A percentile compares a stretch with the other conserved stretches of the same genome.
phyloP scores from a whole-genome alignment of 2,329 filamentous ascomycete species.

The Microcyclosporella mali region DNA sequence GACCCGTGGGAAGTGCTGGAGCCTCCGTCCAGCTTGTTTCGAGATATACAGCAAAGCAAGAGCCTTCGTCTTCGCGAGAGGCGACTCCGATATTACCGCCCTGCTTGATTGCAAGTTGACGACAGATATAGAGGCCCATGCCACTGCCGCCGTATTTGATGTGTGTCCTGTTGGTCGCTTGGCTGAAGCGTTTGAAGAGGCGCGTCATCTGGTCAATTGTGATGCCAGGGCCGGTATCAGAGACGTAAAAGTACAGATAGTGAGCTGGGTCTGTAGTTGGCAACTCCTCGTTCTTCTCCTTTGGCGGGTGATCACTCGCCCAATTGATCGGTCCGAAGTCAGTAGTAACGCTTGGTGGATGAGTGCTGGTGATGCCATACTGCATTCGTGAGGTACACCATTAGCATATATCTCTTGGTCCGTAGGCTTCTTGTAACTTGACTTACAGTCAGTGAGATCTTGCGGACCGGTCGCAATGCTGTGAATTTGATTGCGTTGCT shows the following conservation, averaged over 20 bases:
- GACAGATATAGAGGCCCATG: constrained; percentile 63
- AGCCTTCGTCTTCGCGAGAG: constrained; percentile 53
- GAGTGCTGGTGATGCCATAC: constrained; percentile 2
- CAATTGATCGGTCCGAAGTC: not conserved
- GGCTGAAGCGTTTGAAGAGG: constrained; percentile 64
- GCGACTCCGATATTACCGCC: constrained; percentile 64
- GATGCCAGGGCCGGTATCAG: constrained; percentile 38
- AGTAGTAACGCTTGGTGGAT: not conserved
- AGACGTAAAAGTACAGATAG: constrained; percentile 29
- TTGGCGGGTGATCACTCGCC: not conserved
- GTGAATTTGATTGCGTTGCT: constrained; percentile 25
- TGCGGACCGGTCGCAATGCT: constrained; percentile 6
- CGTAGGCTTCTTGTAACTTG: too few species aligned
- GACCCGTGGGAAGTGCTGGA: not conserved
- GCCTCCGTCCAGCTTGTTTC: constrained; percentile 32
- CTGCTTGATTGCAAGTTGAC: constrained; percentile 62
- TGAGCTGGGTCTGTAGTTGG: not conserved
- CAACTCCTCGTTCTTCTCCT: constrained; percentile 19
- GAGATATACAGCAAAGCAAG: constrained; percentile 63
- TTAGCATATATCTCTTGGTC: too few species aligned
- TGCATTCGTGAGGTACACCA: too few species aligned
- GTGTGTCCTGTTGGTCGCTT: constrained; percentile 61
- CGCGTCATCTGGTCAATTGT: constrained; percentile 34
- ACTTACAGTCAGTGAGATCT: constrained; percentile 6
- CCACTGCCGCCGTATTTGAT: constrained; percentile 65